phyloP scores from a whole-genome alignment of 176 grass and related monocot species.

The Oryza longistaminata region DNA sequence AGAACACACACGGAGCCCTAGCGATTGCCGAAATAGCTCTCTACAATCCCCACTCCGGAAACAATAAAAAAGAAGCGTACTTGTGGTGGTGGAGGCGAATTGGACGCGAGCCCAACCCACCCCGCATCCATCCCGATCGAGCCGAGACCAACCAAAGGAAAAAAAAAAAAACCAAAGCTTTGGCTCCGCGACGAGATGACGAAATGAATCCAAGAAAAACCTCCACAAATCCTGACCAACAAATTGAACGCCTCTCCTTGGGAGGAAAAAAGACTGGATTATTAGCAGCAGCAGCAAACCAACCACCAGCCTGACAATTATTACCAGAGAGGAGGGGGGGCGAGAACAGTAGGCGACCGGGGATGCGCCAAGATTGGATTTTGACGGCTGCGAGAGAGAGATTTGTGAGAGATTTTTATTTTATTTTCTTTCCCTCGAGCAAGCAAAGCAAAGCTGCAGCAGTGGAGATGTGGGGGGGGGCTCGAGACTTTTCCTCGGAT shows the following conservation, averaged over 20 bases:
- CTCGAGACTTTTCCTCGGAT: conserved; percentile 32
- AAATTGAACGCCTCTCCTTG: conserved; percentile 16
- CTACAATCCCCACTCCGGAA: conserved; percentile 38
- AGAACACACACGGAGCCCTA: conserved; percentile 42
- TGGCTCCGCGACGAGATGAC: not conserved
- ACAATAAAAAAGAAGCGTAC: conserved; percentile 52
- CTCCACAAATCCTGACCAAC: conserved; percentile 27
- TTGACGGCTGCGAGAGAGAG: conserved; percentile 26
- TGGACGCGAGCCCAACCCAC: conserved; percentile 46
- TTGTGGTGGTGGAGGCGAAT: conserved; percentile 46
- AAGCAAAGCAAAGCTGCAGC: not conserved
- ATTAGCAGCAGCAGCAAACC: conserved; percentile 5
- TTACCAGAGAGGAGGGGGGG: not conserved
- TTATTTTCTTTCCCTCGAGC: not conserved
- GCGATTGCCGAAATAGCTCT: conserved; percentile 57
- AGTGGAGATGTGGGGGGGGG: not conserved
- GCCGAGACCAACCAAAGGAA: conserved; percentile 25
- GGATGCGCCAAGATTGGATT: conserved; percentile 58
- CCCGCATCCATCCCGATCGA: conserved; percentile 49
- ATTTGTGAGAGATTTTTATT: not conserved
- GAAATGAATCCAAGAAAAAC: conserved; percentile 40
- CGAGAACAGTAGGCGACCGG: conserved; percentile 41
- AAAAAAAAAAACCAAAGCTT: conserved; percentile 19
- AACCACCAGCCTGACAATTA: conserved; percentile 15
- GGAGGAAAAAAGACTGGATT: conserved; percentile 24